Percentiles rank a stretch among this genome's conserved stretches.
Evolutionary conservation across 116 monocot species (phyloP).

Genomic region (Cymodocea nodosa): DNA sequence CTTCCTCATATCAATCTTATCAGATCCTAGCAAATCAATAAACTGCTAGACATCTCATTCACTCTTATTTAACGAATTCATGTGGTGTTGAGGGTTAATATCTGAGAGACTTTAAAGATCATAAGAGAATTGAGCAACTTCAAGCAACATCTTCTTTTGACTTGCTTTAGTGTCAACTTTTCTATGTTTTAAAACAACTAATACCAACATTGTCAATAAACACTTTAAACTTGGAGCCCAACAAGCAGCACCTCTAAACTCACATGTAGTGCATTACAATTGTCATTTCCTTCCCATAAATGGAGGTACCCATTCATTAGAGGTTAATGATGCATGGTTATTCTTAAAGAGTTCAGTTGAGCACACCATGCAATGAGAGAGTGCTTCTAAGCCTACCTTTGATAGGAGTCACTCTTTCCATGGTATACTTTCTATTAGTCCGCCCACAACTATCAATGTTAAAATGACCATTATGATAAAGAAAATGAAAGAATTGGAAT

Average conservation of each 20-base stretch:
- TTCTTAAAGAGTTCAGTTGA: neutral
- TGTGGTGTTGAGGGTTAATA: too few species aligned
- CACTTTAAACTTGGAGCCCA: neutral
- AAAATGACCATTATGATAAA: neutral
- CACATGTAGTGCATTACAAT: neutral
- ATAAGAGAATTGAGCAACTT: too few species aligned
- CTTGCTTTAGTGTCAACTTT: neutral
- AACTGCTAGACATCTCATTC: neutral
- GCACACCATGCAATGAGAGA: neutral
- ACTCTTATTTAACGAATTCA: neutral
- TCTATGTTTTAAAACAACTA: neutral
- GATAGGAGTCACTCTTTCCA: neutral
- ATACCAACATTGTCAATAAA: neutral
- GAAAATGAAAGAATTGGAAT: neutral
- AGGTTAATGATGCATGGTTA: neutral
- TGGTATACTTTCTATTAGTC: neutral
- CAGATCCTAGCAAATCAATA: neutral
- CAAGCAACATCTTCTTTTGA: too few species aligned
- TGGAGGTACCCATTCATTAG: too few species aligned
- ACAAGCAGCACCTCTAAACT: neutral
- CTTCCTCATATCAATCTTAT: neutral
- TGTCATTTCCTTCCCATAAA: neutral
- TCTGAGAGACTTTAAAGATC: too few species aligned
- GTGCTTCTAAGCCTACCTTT: neutral
- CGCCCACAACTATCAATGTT: fast-evolving